Percentiles rank a stretch among this genome's conserved stretches.
Conservation (phyloP, 768 basidiomycete species). For the Mycena albidolilacea region DNA sequence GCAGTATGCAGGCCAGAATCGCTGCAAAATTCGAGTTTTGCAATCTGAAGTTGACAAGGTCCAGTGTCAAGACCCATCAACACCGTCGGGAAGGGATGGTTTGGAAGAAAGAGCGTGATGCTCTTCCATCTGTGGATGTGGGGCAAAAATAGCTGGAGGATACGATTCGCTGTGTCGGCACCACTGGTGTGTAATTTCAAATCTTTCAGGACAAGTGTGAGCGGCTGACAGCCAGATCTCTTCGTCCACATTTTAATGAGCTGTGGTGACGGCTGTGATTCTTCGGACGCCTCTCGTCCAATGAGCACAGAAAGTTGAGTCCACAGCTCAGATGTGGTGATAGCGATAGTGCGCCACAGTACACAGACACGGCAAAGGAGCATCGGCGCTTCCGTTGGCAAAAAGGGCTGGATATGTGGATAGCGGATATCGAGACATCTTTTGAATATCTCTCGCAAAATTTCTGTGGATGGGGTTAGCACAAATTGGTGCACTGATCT, state of each 20-base stretch:
- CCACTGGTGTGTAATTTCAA: not conserved
- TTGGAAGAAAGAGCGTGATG: constrained; percentile 31
- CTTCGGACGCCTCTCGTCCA: constrained; percentile 3
- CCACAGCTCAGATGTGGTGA: constrained; percentile 29
- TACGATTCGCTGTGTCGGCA: constrained; percentile 1
- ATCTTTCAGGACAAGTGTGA: constrained; percentile 25
- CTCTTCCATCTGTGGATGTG: constrained; percentile 30
- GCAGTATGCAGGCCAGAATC: constrained; percentile 9
- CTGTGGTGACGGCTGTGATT: constrained; percentile 6
- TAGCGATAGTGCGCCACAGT: constrained; percentile 22
- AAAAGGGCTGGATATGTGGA: constrained; percentile 25
- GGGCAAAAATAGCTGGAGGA: constrained; percentile 27
- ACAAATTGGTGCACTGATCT: not conserved
- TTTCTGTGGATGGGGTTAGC: constrained; percentile 11
- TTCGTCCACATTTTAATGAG: constrained; percentile 26
- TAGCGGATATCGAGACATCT: constrained; percentile 11
- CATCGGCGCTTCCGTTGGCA: constrained; percentile 27
- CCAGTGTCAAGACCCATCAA: constrained; percentile 10
- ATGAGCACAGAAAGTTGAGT: constrained; percentile 21
- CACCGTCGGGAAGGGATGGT: constrained; percentile 11
- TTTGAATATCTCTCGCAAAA: constrained; percentile 32
- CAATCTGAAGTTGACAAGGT: constrained; percentile 27
- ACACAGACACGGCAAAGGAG: constrained; percentile 25
- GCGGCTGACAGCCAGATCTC: constrained; percentile 30
- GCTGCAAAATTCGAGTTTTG: constrained; percentile 22